Evolutionary conservation across 768 basidiomycete species (phyloP).

Genomic region (Leucogyrophana mollusca): DNA sequence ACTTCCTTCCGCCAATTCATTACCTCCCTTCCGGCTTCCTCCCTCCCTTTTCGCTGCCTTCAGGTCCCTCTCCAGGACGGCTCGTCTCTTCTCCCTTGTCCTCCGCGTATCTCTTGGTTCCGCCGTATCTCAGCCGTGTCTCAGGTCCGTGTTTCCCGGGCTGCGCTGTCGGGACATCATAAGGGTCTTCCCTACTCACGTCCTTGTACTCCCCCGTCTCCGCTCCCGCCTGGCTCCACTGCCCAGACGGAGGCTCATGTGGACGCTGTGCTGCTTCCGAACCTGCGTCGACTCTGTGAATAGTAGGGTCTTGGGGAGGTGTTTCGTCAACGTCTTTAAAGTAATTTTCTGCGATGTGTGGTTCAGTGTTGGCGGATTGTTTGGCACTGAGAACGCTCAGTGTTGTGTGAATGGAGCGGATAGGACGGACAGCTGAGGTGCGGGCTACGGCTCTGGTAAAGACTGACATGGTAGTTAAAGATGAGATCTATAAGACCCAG

Average conservation of each 20-base stretch:
- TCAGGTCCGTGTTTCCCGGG: background rate
- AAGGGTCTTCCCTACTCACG: slow-evolving; percentile 23
- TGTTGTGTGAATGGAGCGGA: no score
- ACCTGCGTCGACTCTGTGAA: slow-evolving; percentile 46
- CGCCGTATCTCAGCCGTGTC: slow-evolving; percentile 20
- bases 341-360: slow-evolving; percentile 44
- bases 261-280: slow-evolving; percentile 46
- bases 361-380: no score
- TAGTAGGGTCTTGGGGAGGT: slow-evolving; percentile 37
- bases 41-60: slow-evolving; percentile 35
- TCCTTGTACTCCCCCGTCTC: slow-evolving; percentile 28
- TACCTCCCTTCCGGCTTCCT: slow-evolving; percentile 28
- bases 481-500: no score
- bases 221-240: slow-evolving; percentile 42
- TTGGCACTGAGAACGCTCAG: no score
- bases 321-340: slow-evolving; percentile 46
- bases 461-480: no score
- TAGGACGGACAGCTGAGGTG: no score
- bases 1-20: no score
- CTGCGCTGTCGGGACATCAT: slow-evolving; percentile 12
- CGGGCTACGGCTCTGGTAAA: no score
- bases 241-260: slow-evolving; percentile 47
- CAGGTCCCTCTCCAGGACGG: slow-evolving; percentile 33
- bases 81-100: slow-evolving; percentile 35
- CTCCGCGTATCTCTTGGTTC: slow-evolving; percentile 10